phyloP scores from a whole-genome alignment of 2,329 filamentous ascomycete species.

The Cladosporium sp. region DNA sequence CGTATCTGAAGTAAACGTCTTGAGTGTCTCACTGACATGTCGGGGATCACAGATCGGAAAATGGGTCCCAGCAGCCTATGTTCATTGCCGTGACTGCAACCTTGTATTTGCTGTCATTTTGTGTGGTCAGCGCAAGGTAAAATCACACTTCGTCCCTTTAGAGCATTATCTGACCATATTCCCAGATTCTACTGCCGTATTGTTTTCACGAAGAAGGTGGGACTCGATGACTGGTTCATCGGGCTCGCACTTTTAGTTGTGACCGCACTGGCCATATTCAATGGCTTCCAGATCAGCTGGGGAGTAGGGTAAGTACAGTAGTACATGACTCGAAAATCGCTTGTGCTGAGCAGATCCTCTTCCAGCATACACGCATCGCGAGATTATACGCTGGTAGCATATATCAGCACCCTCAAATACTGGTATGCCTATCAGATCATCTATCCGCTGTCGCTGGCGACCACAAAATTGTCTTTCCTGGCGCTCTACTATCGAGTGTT shows the following conservation, averaged over 20 bases:
- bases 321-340: neutral
- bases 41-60: neutral
- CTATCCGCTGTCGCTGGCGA: slow-evolving; percentile 29
- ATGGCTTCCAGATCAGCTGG: slow-evolving; percentile 14
- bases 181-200: slow-evolving; percentile 6
- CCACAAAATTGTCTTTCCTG: slow-evolving; percentile 30
- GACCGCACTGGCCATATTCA: neutral
- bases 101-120: neutral
- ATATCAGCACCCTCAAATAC: slow-evolving; percentile 26
- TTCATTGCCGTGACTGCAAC: neutral
- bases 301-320: neutral
- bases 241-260: neutral
- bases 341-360: neutral
- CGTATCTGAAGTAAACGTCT: neutral
- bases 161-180: neutral
- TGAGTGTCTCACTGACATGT: neutral
- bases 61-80: slow-evolving; percentile 9
- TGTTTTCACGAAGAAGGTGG: neutral
- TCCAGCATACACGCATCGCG: neutral
- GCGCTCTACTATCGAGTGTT: slow-evolving; percentile 26
- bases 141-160: neutral
- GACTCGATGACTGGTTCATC: slow-evolving; percentile 11
- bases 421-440: slow-evolving; percentile 34
- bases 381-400: neutral
- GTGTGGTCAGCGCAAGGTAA: slow-evolving; percentile 6